Evolutionary conservation across 495 filamentous ascomycete genomes (phyloP).

Genomic region (Penicillium flavigenum): DNA sequence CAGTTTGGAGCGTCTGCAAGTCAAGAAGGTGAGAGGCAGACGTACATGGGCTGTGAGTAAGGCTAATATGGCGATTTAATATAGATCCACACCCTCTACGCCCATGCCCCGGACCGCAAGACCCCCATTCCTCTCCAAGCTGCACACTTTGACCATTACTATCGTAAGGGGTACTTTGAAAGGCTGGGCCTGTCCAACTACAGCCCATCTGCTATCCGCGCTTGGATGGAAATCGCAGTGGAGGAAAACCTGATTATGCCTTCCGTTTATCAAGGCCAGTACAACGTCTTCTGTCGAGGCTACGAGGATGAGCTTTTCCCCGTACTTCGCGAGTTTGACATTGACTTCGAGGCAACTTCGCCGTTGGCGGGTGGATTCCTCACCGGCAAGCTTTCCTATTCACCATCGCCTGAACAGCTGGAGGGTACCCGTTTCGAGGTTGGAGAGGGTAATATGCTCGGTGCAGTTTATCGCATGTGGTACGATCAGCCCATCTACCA

Average conservation of each 20-base stretch:
- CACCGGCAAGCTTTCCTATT: constrained; percentile 38
- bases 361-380: constrained; percentile 53
- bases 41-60: background rate
- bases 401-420: constrained; percentile 12
- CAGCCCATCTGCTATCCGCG: constrained; percentile 7
- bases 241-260: constrained; percentile 14
- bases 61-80: background rate
- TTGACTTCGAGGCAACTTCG: constrained; percentile 45
- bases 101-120: constrained; percentile 18
- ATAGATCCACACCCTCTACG: constrained; percentile 18
- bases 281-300: constrained; percentile 41
- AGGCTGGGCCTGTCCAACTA: constrained; percentile 22
- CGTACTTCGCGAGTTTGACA: constrained; percentile 49
- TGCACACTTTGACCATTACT: constrained; percentile 17
- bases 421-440: constrained; percentile 30
- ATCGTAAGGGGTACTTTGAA: constrained; percentile 11
- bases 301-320: constrained; percentile 51
- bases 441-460: constrained; percentile 23
- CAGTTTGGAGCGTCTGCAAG: constrained; percentile 13
- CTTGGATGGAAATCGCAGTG: constrained; percentile 9
- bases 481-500: constrained; percentile 28
- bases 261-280: constrained; percentile 28
- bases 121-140: constrained; percentile 19
- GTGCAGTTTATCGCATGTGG: constrained; percentile 19
- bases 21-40: constrained; percentile 5